A percentile compares a stretch with the other conserved stretches of the same genome.
phyloP scores from a whole-genome alignment of 2,329 filamentous ascomycete genomes.

The Ceratocystis huliohia region DNA sequence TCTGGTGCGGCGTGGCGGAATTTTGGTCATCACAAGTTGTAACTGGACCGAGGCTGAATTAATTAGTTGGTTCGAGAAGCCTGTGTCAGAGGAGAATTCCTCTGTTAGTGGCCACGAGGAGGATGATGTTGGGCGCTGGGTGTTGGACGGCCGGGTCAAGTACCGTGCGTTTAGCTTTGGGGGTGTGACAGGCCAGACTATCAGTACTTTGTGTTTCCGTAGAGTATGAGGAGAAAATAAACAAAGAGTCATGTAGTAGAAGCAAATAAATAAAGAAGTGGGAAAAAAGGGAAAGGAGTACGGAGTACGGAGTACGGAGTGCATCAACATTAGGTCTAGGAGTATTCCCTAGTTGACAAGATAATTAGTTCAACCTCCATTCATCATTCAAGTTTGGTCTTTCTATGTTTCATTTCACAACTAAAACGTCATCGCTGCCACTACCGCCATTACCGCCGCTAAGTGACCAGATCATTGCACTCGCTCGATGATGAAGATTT shows the following conservation, averaged over 20 bases:
- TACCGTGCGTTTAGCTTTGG: conserved; percentile 87
- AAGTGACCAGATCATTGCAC: conserved; percentile 26
- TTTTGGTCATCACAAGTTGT: conserved; percentile 83
- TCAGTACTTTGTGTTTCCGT: conserved; percentile 74
- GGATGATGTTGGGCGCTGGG: conserved; percentile 33
- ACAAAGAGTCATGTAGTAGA: background rate
- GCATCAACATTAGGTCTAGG: background rate
- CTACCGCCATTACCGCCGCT: background rate
- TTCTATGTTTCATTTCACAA: conserved; percentile 9
- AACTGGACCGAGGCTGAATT: conserved; percentile 96
- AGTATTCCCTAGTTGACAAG: background rate
- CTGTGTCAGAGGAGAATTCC: too few species aligned
- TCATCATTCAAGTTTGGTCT: conserved; percentile 8
- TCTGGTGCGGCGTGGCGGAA: conserved; percentile 57
- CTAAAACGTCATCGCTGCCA: background rate
- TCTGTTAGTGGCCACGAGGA: conserved; percentile 16
- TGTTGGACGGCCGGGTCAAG: conserved; percentile 54
- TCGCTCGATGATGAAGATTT: conserved; percentile 17
- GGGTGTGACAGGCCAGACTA: conserved; percentile 74
- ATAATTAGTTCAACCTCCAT: conserved; percentile 8
- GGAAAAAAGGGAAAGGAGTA: background rate
- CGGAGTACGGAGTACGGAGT: background rate
- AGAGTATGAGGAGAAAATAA: conserved; percentile 26
- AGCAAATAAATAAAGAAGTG: background rate
- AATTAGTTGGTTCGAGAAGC: conserved; percentile 56